Base-by-base conservation (phyloP, 2,329 filamentous ascomycete genomes). In the Verticillium longisporum region DNA sequence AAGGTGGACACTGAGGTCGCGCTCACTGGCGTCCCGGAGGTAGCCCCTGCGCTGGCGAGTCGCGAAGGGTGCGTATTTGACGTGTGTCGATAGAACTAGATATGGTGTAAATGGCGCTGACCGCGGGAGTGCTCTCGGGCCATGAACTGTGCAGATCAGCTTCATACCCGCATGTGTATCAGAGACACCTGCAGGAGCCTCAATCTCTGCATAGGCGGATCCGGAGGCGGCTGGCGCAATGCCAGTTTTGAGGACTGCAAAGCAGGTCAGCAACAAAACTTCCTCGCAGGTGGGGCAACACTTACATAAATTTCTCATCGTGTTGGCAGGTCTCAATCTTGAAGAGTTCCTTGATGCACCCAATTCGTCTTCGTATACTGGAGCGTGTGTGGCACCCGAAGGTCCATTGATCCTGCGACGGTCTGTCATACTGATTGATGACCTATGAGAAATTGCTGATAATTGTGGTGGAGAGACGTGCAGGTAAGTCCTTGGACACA, bases 1-100 rank as follows among this genome's bases (percentile, higher is more conserved):
- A 3, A 99, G 80, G 72, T 98, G 94, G 11, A 93, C 89, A 13
- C 91, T 91, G 1, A 99, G 82, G 71, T 99, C 95, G 58, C 93
- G 85, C 77, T 99, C 95, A 64, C 84, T 88, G 15, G 88, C 82
- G 73, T 98, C 94, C 56, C 93, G 87, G 26, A 97, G 79, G 72
- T 97, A 97, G 13, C 93, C 92, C 72, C 90, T 85, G 62, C 95
- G 84, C 68, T 89, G 85, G 61, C 89, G 84, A 6, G 91, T 92
- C 2, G 95, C 94, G 72, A 99, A 99, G 0, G 95, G 93, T 0
- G 95, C 93, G 72, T 96, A 98, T 77, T 98, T 99, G 71, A 99
- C 89, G 68, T 97, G 92, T 2, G 94, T 96, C 14, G 90, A 92
- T 58, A 99, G 84, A 55, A 97, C 88, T 65, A 98, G 86, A 69